A percentile compares a stretch with the other conserved stretches of the same genome.
These are phyloP conservation scores for Helianthus annuus DNA, from an alignment of 129 eudicot genomes.

Conservation along the genomic window HanXRQr2.0-SUNRISE NC_035449.2:56379413-56379912, in stretches of 20 bases:
- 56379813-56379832: constrained; percentile 58
- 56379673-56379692: constrained; percentile 51
- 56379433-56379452: constrained; percentile 57
- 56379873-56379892: constrained; percentile 81
- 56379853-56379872: constrained; percentile 68
- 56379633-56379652: constrained; percentile 47
- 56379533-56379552: constrained; percentile 65
- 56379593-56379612: constrained; percentile 63
- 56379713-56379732: constrained; percentile 52
- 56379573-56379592: constrained; percentile 72
- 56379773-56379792: constrained; percentile 79
- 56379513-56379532: constrained; percentile 65
- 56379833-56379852: constrained; percentile 44
- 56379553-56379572: constrained; percentile 64
- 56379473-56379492: constrained; percentile 97
- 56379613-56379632: constrained; percentile 43
- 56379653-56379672: constrained; percentile 59
- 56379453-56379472: constrained; percentile 90
- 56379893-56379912: constrained; percentile 84
- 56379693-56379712: constrained; percentile 59
- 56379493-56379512: constrained; percentile 71
- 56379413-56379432: constrained; percentile 38
- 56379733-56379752: constrained; percentile 44
- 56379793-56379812: constrained; percentile 60
- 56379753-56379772: constrained; percentile 70